phyloP scores from a whole-genome alignment of 108 stramenopile species.

The Seminavis robusta region DNA sequence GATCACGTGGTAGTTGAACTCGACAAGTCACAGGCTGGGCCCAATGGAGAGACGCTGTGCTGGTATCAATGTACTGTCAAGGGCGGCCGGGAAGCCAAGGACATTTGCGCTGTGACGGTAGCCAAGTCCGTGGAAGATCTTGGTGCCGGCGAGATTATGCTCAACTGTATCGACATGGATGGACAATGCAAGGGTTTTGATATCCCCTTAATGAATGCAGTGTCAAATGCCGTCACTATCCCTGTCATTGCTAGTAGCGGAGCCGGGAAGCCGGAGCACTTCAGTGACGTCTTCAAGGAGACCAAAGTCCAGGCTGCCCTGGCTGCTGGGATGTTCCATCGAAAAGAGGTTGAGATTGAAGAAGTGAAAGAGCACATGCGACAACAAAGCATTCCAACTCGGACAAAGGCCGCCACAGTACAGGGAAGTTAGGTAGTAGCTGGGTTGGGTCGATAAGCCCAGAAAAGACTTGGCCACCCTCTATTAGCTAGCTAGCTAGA shows the following conservation, averaged over 20 bases:
- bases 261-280: slow-evolving; percentile 90
- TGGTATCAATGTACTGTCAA: slow-evolving; percentile 99
- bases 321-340: slow-evolving; percentile 99
- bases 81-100: slow-evolving; percentile 90
- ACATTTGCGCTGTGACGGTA: slow-evolving; percentile 92
- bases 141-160: slow-evolving; percentile 98
- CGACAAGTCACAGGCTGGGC: slow-evolving; percentile 61
- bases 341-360: slow-evolving; percentile 90
- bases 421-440: no score
- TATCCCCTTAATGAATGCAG: slow-evolving; percentile 83
- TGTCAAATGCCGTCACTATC: slow-evolving; percentile 87
- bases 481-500: no score
- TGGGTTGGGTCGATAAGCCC: no score
- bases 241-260: slow-evolving; percentile 98
- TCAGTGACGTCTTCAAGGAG: slow-evolving; percentile 84
- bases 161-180: slow-evolving; percentile 99
- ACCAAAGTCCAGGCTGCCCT: slow-evolving; percentile 92
- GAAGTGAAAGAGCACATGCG: slow-evolving; percentile 85
- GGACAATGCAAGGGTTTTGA: slow-evolving; percentile 97
- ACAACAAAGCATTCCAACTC: slow-evolving; percentile 56
- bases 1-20: slow-evolving; percentile 66
- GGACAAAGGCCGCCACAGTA: no score
- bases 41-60: slow-evolving; percentile 82
- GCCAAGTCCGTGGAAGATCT: slow-evolving; percentile 80
- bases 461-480: no score